phyloP scores from a whole-genome alignment of 768 basidiomycete genomes.

The Trametes elegans region DNA sequence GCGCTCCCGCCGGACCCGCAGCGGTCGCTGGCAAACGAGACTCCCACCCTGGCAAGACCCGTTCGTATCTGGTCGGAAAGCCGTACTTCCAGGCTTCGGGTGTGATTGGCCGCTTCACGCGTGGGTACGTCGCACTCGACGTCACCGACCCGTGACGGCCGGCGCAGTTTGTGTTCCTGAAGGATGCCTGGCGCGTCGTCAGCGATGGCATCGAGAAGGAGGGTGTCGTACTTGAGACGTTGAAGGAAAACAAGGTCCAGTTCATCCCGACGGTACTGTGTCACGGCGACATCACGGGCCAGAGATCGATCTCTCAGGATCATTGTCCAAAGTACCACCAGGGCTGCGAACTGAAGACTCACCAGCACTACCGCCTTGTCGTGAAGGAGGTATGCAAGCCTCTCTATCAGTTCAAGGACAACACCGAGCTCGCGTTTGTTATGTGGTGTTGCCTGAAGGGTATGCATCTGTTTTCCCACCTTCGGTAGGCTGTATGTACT shows the following conservation, averaged over 20 bases:
- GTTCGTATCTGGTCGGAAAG: slow-evolving; percentile 9
- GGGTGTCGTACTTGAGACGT: background rate
- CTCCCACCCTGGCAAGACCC: too few relatives aligned
- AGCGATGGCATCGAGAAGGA: background rate
- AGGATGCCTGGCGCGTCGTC: slow-evolving; percentile 15
- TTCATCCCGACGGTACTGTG: background rate
- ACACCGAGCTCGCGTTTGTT: background rate
- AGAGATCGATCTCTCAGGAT: background rate
- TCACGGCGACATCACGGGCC: slow-evolving; percentile 6
- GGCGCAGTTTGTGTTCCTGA: slow-evolving; percentile 18
- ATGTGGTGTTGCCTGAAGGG: background rate
- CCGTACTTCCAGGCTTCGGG: background rate
- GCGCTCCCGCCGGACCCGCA: too few relatives aligned
- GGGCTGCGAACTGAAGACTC: slow-evolving; percentile 1
- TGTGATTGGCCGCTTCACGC: slow-evolving; percentile 7
- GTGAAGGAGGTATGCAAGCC: background rate
- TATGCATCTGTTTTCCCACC: background rate
- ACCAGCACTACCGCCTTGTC: slow-evolving; percentile 5
- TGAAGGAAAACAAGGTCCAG: background rate
- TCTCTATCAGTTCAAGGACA: background rate
- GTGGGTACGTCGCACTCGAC: slow-evolving; percentile 14
- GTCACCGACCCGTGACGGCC: background rate
- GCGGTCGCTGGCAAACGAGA: too few relatives aligned
- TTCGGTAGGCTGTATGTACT: background rate
- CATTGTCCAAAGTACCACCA: slow-evolving; percentile 18